Base-by-base conservation (phyloP, 169 alveolate species). In the Eimeria maxima region DNA sequence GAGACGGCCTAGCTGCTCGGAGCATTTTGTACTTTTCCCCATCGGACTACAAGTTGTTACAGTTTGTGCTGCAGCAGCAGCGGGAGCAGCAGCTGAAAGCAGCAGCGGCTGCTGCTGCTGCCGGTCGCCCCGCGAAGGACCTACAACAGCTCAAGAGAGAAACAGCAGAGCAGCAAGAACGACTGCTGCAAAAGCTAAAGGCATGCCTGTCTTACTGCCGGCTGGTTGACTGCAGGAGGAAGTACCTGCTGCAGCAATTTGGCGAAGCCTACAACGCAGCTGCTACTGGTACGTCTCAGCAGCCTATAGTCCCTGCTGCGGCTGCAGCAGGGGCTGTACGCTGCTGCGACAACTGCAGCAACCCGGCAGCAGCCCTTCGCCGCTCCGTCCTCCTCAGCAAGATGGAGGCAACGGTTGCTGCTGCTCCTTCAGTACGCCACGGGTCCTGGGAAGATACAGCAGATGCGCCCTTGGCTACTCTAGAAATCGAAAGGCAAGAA, bases 1-100 rank as follows among this genome's bases (percentile, higher is more conserved):
- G 99, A 50, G 99, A 99, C 92, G 99, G 99, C 27, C 47, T 53
- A 53, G 87, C 96, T 6, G 96, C 96, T 0, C 95, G 74, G 3
- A 90, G 96, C 90, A 55, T 94, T 53, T 80, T 96, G 67, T 90
- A 84, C 24, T 96, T 94, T 78, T 78, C 96, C 8, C 96, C 96
- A 6, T 53, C 90, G 63, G 96, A 96, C 78, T 95, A 60, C 33
- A 29, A 65, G 76, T 67, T 95, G 84, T 95, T 91, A 69, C 45
- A 24, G 76, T 90, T 44, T 47, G 69, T 90, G 74, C 45, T 73
- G 78, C 87, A 69, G n/a, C 92, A 50, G 73, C 57, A 33, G 92
- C 73, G 33, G 78, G 73, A 29, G 78, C 92, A 33, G 92, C 67
- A 57, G 67, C 67, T 57, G 67, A 57, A 57, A 57, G 67, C 67